Evolutionary conservation across 345 rosid species (phyloP).

Genomic region (Citrus hindsii): DNA sequence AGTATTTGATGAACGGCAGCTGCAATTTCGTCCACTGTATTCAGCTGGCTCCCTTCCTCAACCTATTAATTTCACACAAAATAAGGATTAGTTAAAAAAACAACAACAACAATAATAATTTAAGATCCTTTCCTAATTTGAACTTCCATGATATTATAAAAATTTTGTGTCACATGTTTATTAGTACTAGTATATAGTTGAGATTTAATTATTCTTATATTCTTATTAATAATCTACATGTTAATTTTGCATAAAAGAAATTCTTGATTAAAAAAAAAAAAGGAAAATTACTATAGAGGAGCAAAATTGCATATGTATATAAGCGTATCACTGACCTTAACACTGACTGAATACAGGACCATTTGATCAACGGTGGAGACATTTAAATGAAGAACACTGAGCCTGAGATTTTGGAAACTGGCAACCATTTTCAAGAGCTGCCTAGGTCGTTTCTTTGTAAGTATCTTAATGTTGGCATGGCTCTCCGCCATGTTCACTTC

Average conservation of each 20-base stretch:
- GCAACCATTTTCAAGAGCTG: slow-evolving; percentile 68
- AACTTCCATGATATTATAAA: too few relatives aligned
- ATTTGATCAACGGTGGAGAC: slow-evolving; percentile 45
- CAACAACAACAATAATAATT: too few relatives aligned
- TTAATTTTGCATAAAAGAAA: too few relatives aligned
- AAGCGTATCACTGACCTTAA: slow-evolving; percentile 42
- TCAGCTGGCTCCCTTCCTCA: slow-evolving; percentile 75
- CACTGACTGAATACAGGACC: slow-evolving; percentile 65
- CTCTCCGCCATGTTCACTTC: slow-evolving; percentile 89
- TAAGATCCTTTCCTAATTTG: too few relatives aligned
- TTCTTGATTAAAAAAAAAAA: too few relatives aligned
- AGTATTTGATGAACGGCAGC: slow-evolving; percentile 66
- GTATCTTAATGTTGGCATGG: slow-evolving; percentile 78
- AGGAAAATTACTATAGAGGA: too few relatives aligned
- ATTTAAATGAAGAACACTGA: slow-evolving; percentile 75
- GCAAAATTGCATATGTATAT: too few relatives aligned
- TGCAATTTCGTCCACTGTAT: slow-evolving; percentile 78
- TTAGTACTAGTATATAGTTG: too few relatives aligned
- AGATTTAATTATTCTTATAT: too few relatives aligned
- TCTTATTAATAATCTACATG: too few relatives aligned
- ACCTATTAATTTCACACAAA: slow-evolving; percentile 33
- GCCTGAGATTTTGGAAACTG: slow-evolving; percentile 52
- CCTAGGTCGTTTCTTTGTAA: slow-evolving; percentile 54
- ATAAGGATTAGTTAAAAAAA: not conserved
- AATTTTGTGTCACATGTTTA: too few relatives aligned